Evolutionary conservation across 768 basidiomycete genomes (phyloP), one percentile per base, ranked within the genome.

Genomic region (Suillus decipiens): DNA sequence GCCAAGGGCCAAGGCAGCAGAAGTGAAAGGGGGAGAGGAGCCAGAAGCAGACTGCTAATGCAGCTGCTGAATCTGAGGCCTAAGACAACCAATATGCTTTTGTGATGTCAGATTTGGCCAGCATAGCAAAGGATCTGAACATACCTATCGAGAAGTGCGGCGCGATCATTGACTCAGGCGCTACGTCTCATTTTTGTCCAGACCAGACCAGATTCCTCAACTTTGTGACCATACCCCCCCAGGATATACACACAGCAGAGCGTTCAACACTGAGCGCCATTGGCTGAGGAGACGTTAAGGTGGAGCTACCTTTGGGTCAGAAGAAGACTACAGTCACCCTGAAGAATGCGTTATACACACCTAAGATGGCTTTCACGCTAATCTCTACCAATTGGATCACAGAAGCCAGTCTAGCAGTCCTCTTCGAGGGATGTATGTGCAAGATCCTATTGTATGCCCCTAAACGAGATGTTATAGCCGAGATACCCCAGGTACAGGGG

Each of bases 321-420:
- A 9, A n/a, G 9, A 19, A 9, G 37, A 37, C 42, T 0, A 7
- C 8, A 1, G 17, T 43, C 0, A n/a, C 8, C 0, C 8, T 43
- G 6, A 43, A 45, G 4, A 11, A 45, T 12, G 11, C 45, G 2
- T 5, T 45, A 4, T 45, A 22, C 1, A 5, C n/a, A 2, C 45
- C 45, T 1, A 22, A 3, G 1, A 45, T 45, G 45, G 45, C 45
- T 2, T 42, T 42, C 17, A 42, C 41, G 1, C 19, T 42, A 0
- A 42, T 42, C 7, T 42, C 19, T 0, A 42, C 17, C 7, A 42
- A 42, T 17, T 3, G 42, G 2, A 42, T 42, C 7, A 42, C 42
- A 8, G 42, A 7, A 0, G 8, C 42, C 3, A 9, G 42, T 3
- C 17, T 42, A 0, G 17, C 17, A 0, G 8, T 42, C 19, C 19